These are phyloP conservation scores for Mycena belliarum DNA, from an alignment of 768 basidiomycete species.

Conservation along the genomic window DNA sequence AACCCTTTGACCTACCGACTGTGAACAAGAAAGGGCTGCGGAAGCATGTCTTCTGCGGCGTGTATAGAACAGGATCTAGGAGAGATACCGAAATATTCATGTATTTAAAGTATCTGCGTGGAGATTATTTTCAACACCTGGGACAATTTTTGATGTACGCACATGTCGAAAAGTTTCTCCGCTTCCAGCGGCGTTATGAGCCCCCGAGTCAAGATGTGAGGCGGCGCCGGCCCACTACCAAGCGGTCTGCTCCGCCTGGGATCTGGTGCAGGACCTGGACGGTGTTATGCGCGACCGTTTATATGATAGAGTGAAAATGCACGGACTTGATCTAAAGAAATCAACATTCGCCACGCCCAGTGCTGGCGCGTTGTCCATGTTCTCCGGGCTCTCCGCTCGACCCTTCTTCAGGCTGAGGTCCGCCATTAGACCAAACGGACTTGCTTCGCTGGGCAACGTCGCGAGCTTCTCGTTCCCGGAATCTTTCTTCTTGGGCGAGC, in stretches of 20 bases:
- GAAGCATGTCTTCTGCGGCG: constrained; percentile 75
- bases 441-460: constrained; percentile 59
- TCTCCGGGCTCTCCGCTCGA: constrained; percentile 32
- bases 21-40: constrained; percentile 92
- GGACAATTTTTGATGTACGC: constrained; percentile 21
- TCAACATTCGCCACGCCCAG: constrained; percentile 67
- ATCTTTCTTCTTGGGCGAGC: constrained; percentile 40
- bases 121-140: constrained; percentile 2
- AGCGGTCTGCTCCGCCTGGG: constrained; percentile 40
- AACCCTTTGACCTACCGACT: constrained; percentile 58
- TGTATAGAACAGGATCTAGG: constrained; percentile 82
- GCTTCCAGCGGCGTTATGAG: constrained; percentile 67
- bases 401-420: constrained; percentile 52
- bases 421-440: constrained; percentile 80
- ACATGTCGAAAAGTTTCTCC: constrained; percentile 76
- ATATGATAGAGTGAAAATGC: constrained; percentile 23
- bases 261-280: constrained; percentile 43
- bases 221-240: constrained; percentile 48
- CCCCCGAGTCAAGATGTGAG: constrained; percentile 64
- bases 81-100: constrained; percentile 81
- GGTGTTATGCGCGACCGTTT: constrained; percentile 2
- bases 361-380: constrained; percentile 44
- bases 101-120: constrained; percentile 65
- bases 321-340: constrained; percentile 69
- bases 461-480: constrained; percentile 48